These are phyloP conservation scores for Musa itinerans DNA, from an alignment of 176 grass and related monocot genomes.

Conservation along the genomic window DNA sequence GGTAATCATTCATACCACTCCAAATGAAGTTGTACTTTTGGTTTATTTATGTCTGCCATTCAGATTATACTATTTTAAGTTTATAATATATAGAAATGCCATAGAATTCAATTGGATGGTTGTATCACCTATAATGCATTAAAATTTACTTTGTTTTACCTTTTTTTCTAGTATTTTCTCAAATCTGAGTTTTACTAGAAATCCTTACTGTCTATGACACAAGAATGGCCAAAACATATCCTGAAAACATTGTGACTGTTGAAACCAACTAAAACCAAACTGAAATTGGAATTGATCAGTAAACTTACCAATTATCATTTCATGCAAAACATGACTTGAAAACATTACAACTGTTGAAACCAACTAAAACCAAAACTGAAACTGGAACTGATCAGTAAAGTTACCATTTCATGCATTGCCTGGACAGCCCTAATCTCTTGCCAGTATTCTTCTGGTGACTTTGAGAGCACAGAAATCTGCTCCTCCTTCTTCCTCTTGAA, in stretches of 20 bases:
- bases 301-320: slow-evolving; percentile 60
- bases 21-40: slow-evolving; percentile 5
- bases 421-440: slow-evolving; percentile 94
- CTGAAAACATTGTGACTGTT: too few relatives aligned
- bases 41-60: too few relatives aligned
- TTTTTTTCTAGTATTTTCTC: too few relatives aligned
- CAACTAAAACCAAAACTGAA: neutral
- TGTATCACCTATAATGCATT: too few relatives aligned
- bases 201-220: too few relatives aligned
- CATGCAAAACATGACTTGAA: slow-evolving; percentile 21
- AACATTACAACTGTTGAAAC: too few relatives aligned
- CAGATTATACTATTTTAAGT: too few relatives aligned
- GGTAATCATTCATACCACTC: neutral
- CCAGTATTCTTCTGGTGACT: slow-evolving; percentile 92
- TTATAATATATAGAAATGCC: too few relatives aligned
- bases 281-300: neutral
- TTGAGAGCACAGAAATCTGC: slow-evolving; percentile 58
- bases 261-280: neutral
- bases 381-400: slow-evolving; percentile 1
- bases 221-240: too few relatives aligned
- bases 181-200: too few relatives aligned
- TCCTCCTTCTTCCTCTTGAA: slow-evolving; percentile 90
- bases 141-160: neutral
- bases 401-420: slow-evolving; percentile 83
- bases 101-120: too few relatives aligned